phyloP scores from a whole-genome alignment of 2,329 filamentous ascomycete species.

The Aspergillus sp. region DNA sequence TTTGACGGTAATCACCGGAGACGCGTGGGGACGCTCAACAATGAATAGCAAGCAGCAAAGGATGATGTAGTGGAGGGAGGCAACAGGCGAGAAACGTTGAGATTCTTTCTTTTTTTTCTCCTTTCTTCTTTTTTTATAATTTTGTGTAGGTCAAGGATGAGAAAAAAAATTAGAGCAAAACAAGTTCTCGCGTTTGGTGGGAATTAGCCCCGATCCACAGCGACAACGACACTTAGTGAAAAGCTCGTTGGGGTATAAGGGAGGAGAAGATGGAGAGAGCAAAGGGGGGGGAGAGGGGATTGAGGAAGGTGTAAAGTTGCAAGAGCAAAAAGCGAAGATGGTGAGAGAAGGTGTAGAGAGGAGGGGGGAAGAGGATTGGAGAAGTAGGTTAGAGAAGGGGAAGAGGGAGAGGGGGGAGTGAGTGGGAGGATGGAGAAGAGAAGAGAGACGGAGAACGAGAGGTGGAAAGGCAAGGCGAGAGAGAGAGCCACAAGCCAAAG shows the following conservation, averaged over 20 bases:
- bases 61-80: slow-evolving; percentile 11
- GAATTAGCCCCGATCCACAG: slow-evolving; percentile 28
- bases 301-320: slow-evolving; percentile 17
- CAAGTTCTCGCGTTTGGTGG: slow-evolving; percentile 29
- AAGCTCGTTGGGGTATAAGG: slow-evolving; percentile 47
- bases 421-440: slow-evolving; percentile 15
- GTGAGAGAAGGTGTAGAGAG: slow-evolving; percentile 48
- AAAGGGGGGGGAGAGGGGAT: slow-evolving; percentile 19
- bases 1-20: slow-evolving; percentile 10
- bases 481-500: slow-evolving; percentile 6
- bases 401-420: slow-evolving; percentile 9
- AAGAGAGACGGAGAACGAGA: slow-evolving; percentile 18
- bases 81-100: slow-evolving; percentile 10
- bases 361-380: slow-evolving; percentile 6
- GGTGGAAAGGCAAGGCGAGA: slow-evolving; percentile 7
- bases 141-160: too few species aligned
- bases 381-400: slow-evolving; percentile 10
- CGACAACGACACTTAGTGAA: slow-evolving; percentile 55
- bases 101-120: slow-evolving; percentile 16
- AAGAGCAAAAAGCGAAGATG: slow-evolving; percentile 50
- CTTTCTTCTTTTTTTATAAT: background rate
- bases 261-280: slow-evolving; percentile 17
- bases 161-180: slow-evolving; percentile 20
- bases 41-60: slow-evolving; percentile 14
- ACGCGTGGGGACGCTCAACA: slow-evolving; percentile 12